Evolutionary conservation across 352 stramenopile species (phyloP), one percentile per base, ranked within the genome.

Genomic region (Phytophthora chlamydospora): DNA sequence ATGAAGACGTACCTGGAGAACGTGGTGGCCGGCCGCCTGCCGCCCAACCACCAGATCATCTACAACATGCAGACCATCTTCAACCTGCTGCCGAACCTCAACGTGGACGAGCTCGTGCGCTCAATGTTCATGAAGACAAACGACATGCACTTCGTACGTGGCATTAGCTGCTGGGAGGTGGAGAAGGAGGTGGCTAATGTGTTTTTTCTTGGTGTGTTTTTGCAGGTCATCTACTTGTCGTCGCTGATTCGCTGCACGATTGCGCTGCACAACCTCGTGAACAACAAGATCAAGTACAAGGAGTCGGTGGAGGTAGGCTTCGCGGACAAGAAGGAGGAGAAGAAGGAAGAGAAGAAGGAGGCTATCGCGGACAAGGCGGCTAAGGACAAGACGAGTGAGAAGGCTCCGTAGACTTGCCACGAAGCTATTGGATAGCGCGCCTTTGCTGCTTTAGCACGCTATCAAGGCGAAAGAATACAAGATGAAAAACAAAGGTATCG

Each of bases 11-110:
- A 99, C 73, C 75, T 99, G 24, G 89, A 98, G 71, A 93, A 96
- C 49, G 93, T 98, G 16, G 85, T 97, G 11, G 80, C 81, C 8
- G 90, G 85, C 27, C 76, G 73, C 14, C 58, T 93, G 47, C 85
- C 85, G 33, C 72, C 78, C 24, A 94, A 94, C 71, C 80, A 94
- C 70, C 85, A 94, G 64, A 99, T 99, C 82, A 90, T 99, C 59
- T 99, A 98, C 86, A 99, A 99, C 82, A 97, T 99, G 87, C 98
- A 99, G 85, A 98, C 95, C n/a, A 99, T 99, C 70, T 97, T 99
- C 72, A 99, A 99, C 75, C 73, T 99, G 38, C 77, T 99, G 58
- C 97, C 97, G 21, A 99, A 99, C 78, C 76, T 99, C 24, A 99
- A 99, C 79, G 89, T 98, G 27, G 92, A 98, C 58, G 92, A 97